phyloP scores from a whole-genome alignment of 495 filamentous ascomycete genomes.

The Pseudoneurospora amorphoporcata region DNA sequence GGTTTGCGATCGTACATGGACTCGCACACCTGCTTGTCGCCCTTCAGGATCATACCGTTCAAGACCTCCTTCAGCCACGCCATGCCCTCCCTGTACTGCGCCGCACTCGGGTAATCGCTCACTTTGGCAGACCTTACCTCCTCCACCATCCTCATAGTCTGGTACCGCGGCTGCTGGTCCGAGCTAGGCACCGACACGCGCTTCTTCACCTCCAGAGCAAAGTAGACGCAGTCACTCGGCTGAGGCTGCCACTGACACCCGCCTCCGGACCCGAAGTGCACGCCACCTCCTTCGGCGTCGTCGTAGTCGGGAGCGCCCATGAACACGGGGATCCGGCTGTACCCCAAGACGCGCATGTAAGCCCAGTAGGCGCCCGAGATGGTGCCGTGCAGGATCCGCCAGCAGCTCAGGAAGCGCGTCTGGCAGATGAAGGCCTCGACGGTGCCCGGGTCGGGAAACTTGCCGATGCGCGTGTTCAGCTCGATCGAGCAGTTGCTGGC shows the following conservation, averaged over 20 bases:
- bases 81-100: slow-evolving; percentile 6
- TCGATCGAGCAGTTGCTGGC: slow-evolving; percentile 7
- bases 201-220: slow-evolving; percentile 3
- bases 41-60: slow-evolving; percentile 7
- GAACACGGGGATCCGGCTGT: slow-evolving; percentile 10
- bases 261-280: neutral
- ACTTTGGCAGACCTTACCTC: slow-evolving; percentile 6
- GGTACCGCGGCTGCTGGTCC: neutral
- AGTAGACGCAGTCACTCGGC: slow-evolving; percentile 9
- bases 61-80: slow-evolving; percentile 6
- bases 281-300: neutral
- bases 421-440: slow-evolving; percentile 11
- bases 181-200: slow-evolving; percentile 2
- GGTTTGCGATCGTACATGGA: slow-evolving; percentile 10
- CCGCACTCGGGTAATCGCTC: slow-evolving; percentile 1
- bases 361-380: slow-evolving; percentile 11
- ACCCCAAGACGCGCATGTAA: slow-evolving; percentile 12
- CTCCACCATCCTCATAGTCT: slow-evolving; percentile 12
- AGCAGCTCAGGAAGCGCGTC: slow-evolving; percentile 9
- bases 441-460: slow-evolving; percentile 5
- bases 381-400: slow-evolving; percentile 12
- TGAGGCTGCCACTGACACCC: slow-evolving; percentile 9
- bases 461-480: slow-evolving; percentile 11
- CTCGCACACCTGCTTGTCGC: slow-evolving; percentile 10
- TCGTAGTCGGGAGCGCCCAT: neutral